A percentile compares a stretch with the other conserved stretches of the same genome.
These are phyloP conservation scores for Diaporthe nobilis DNA, from an alignment of 2,329 filamentous ascomycete species.

Conservation along the genomic window DNA sequence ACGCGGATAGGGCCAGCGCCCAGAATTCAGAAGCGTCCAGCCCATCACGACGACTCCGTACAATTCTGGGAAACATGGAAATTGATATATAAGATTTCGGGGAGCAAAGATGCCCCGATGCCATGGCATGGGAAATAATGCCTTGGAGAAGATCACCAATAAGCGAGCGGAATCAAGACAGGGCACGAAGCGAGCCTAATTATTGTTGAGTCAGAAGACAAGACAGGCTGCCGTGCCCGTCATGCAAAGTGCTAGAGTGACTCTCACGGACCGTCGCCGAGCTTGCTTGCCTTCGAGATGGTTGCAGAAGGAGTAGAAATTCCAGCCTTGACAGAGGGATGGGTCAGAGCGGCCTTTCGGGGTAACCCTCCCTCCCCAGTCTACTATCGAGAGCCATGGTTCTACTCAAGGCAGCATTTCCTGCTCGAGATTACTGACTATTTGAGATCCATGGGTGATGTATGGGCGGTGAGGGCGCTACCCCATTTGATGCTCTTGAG, in stretches of 20 bases:
- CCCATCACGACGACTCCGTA: not conserved
- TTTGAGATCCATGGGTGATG: no score
- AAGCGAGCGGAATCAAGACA: not conserved
- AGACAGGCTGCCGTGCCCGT: not conserved
- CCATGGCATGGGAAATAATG: not conserved
- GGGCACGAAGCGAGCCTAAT: not conserved
- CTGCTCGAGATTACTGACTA: not conserved
- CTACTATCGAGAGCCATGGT: not conserved
- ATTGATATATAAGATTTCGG: not conserved
- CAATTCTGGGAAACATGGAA: not conserved
- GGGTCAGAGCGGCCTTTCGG: not conserved
- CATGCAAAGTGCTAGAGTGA: not conserved
- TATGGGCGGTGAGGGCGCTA: not conserved
- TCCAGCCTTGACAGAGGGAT: not conserved
- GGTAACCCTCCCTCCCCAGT: not conserved
- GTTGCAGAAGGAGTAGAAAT: not conserved
- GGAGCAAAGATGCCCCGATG: not conserved
- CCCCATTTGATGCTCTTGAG: not conserved
- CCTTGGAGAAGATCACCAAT: not conserved
- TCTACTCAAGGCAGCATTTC: not conserved
- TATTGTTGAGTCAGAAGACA: constrained; percentile 9
- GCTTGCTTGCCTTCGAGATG: not conserved
- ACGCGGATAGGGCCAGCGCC: not conserved
- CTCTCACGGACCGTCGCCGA: not conserved
- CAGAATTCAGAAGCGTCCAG: not conserved